A percentile compares a stretch with the other conserved stretches of the same genome.
These are phyloP conservation scores for Nannizziopsis barbatae DNA, from an alignment of 2,329 filamentous ascomycete species.

Conservation along the genomic window DNA sequence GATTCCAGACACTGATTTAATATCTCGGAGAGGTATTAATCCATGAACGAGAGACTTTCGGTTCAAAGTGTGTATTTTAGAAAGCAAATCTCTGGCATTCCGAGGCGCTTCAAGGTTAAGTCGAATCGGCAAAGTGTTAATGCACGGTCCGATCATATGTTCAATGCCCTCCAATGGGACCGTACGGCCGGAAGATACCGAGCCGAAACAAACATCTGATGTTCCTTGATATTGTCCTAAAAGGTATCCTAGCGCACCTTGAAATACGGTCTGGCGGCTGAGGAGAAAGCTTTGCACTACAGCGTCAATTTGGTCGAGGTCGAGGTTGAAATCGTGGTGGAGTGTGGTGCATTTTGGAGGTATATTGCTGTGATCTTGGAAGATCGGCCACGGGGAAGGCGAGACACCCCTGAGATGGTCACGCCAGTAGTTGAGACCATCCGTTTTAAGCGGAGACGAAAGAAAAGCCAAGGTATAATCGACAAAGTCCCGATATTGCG, in stretches of 20 bases:
- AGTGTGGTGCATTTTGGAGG: slow-evolving; percentile 21
- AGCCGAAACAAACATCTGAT: slow-evolving; percentile 61
- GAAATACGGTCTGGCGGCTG: slow-evolving; percentile 62
- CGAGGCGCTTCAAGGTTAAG: slow-evolving; percentile 44
- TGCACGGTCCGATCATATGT: slow-evolving; percentile 64
- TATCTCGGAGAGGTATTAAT: slow-evolving; percentile 54
- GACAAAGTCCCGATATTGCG: slow-evolving; percentile 52
- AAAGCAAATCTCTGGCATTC: slow-evolving; percentile 51
- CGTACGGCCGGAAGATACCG: slow-evolving; percentile 70
- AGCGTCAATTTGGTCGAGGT: slow-evolving; percentile 26
- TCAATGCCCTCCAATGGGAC: slow-evolving; percentile 61
- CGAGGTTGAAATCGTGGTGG: slow-evolving; percentile 26
- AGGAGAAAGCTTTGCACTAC: slow-evolving; percentile 37
- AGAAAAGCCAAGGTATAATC: slow-evolving; percentile 35
- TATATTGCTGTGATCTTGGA: slow-evolving; percentile 35
- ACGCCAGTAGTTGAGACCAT: slow-evolving; percentile 56
- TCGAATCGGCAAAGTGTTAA: slow-evolving; percentile 64
- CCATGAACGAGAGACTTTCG: slow-evolving; percentile 54
- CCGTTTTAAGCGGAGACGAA: slow-evolving; percentile 26
- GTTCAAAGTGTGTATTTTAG: slow-evolving; percentile 53
- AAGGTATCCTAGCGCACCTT: slow-evolving; percentile 57
- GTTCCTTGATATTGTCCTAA: slow-evolving; percentile 54
- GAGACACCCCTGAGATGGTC: slow-evolving; percentile 50
- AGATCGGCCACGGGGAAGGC: slow-evolving; percentile 47
- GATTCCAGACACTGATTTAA: slow-evolving; percentile 51